Evolutionary conservation across 306 rosid species (phyloP), one percentile per base, ranked within the genome.

Genomic region (Gastrolobium villosum): DNA sequence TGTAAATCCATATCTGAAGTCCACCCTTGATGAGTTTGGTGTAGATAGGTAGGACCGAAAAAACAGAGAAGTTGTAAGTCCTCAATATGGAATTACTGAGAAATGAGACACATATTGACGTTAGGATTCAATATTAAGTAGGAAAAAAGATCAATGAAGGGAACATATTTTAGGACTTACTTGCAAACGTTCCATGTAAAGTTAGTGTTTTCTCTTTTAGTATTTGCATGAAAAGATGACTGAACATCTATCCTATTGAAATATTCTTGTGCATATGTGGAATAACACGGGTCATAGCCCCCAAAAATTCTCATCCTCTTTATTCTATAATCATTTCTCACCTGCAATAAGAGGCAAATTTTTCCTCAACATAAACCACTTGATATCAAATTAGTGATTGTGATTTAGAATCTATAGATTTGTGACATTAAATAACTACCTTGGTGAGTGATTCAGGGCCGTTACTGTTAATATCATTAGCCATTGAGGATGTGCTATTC

Each of bases 271-370:
- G 84, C 87, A 76, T 88, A 80, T 30, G 40, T 60, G 4, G 91
- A 88, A 78, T 74, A 85, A 65, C 91, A 88, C 10, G 91, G 91
- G 4, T 88, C 91, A 66, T 85, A 85, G 44, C 91, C 91, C 9
- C 91, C 87, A 52, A 80, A 85, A 5, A 82, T 75, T 83, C 91
- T 80, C 86, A 65, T 80, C 48, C 81, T 85, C 82, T 56, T 54
- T 2, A 39, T 9, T 55, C 79, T 72, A 26, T 74, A 45, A 78
- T 70, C 14, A 73, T 69, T 82, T 54, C 20, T 83, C 78, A 34
- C 77, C 89, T 83, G 72, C 55, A 79, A 20, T 20, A 20, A 72
- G 11, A 83, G 44, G 1, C 52, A 56, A 40, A 28, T 14, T 75
- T 9, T 32, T 14, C 35, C 15, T 46, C 55, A 62, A 69, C 41